phyloP scores from a whole-genome alignment of 371 early-diverging fungal species.

The Mortierella sp. region DNA sequence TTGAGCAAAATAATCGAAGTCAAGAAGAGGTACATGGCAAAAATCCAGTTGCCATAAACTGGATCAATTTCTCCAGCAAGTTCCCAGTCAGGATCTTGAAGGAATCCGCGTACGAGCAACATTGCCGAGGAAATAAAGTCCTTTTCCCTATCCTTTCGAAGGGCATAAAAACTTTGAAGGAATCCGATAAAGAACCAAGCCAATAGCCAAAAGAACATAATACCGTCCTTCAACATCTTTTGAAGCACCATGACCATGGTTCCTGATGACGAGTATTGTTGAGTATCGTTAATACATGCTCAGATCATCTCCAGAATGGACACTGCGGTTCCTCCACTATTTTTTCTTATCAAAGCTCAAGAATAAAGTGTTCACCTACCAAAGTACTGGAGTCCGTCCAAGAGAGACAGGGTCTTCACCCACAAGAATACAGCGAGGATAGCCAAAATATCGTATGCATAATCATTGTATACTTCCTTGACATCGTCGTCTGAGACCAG shows the following conservation, averaged over 20 bases:
- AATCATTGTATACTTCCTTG: conserved; percentile 12
- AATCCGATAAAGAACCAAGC: conserved; percentile 56
- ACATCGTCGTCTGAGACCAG: background rate
- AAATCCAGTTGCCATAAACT: conserved; percentile 44
- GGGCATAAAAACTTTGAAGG: conserved; percentile 51
- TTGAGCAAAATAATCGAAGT: conserved; percentile 52
- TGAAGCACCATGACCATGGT: conserved; percentile 54
- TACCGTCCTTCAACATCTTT: conserved; percentile 56
- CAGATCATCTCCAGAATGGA: background rate
- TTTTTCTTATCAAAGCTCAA: background rate
- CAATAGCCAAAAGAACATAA: conserved; percentile 56
- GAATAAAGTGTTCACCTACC: conserved; percentile 18
- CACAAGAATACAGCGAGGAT: conserved; percentile 51
- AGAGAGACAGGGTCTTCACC: conserved; percentile 45
- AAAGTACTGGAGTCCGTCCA: conserved; percentile 52
- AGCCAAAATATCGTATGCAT: conserved; percentile 49
- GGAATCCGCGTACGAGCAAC: conserved; percentile 51
- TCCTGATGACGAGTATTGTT: conserved; percentile 16
- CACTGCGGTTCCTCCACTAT: too few relatives aligned
- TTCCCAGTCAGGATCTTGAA: conserved; percentile 54
- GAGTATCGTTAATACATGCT: background rate
- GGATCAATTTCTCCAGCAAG: conserved; percentile 16
- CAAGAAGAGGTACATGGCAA: conserved; percentile 53
- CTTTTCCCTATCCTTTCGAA: conserved; percentile 16
- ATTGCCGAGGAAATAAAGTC: conserved; percentile 16